Conservation (phyloP, 2,329 filamentous ascomycete species). For the Clonostachys sp. region DNA sequence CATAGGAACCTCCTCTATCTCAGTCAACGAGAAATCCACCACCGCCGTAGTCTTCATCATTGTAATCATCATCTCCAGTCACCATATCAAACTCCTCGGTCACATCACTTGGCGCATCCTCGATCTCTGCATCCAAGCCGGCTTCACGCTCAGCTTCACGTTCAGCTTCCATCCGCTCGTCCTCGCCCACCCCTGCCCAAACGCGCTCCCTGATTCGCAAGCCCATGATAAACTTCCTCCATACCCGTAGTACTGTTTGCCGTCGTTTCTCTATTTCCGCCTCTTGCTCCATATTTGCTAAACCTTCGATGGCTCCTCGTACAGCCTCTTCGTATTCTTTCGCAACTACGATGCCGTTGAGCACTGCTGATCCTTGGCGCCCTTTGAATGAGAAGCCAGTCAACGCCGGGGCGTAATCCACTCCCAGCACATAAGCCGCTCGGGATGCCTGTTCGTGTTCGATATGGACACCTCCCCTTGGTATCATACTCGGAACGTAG, state of each 20-base stretch:
- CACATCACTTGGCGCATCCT: slow-evolving; percentile 30
- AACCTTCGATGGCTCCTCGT: slow-evolving; percentile 59
- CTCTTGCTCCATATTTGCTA: slow-evolving; percentile 63
- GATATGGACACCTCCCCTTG: slow-evolving; percentile 73
- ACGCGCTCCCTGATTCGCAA: slow-evolving; percentile 73
- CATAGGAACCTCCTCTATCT: slow-evolving; percentile 16
- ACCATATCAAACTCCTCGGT: slow-evolving; percentile 38
- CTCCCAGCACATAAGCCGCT: slow-evolving; percentile 69
- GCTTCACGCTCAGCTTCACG: slow-evolving; percentile 21
- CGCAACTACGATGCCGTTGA: slow-evolving; percentile 75
- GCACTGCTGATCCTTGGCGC: slow-evolving; percentile 77
- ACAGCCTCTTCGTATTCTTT: slow-evolving; percentile 68
- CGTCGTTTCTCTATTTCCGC: slow-evolving; percentile 67
- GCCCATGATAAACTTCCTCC: slow-evolving; percentile 66
- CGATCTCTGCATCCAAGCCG: slow-evolving; percentile 25
- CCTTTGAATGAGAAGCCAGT: slow-evolving; percentile 88
- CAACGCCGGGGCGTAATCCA: slow-evolving; percentile 87
- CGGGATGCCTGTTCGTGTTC: slow-evolving; percentile 52
- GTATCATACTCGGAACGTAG: slow-evolving; percentile 90
- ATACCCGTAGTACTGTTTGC: slow-evolving; percentile 64
- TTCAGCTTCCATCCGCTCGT: slow-evolving; percentile 34
- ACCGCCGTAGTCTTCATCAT: slow-evolving; percentile 39
- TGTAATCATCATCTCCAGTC: slow-evolving; percentile 31
- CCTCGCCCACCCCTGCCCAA: slow-evolving; percentile 49
- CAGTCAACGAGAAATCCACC: slow-evolving; percentile 32